Evolutionary conservation across 495 filamentous ascomycete species (phyloP).

Genomic region (Aspergillus bertholletiae): DNA sequence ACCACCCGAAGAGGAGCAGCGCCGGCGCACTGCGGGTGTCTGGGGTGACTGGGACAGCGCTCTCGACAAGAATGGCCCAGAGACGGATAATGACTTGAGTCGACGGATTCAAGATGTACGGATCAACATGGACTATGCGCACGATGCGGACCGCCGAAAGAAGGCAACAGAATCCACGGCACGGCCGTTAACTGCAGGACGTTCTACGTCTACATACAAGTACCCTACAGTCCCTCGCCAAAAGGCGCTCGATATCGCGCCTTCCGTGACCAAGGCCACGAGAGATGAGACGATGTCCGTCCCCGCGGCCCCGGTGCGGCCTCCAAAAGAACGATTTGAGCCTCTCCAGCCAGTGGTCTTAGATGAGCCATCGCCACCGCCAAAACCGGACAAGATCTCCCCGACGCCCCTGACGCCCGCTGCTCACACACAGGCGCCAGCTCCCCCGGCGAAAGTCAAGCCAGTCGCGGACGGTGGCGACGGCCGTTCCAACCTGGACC

Average conservation of each 20-base stretch:
- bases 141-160: constrained; percentile 4
- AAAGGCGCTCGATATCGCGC: constrained; percentile 23
- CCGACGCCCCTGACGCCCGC: constrained; percentile 3
- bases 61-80: constrained; percentile 25
- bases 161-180: constrained; percentile 9
- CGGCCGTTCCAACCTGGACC: constrained; percentile 34
- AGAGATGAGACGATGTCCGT: constrained; percentile 24
- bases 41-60: constrained; percentile 60
- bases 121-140: constrained; percentile 29
- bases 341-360: constrained; percentile 15
- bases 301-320: constrained; percentile 42
- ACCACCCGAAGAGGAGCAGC: constrained; percentile 51
- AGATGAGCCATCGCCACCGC: constrained; percentile 22
- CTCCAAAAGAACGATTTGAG: constrained; percentile 43
- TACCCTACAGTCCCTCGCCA: constrained; percentile 55
- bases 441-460: constrained; percentile 26
- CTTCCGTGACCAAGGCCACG: constrained; percentile 13
- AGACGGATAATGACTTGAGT: constrained; percentile 38
- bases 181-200: constrained; percentile 9
- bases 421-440: constrained; percentile 11
- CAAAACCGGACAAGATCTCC: constrained; percentile 30
- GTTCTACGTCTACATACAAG: constrained; percentile 32
- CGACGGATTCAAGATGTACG: constrained; percentile 45
- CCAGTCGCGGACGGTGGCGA: constrained; percentile 15
- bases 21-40: constrained; percentile 55